Conservation (phyloP, 495 filamentous ascomycete genomes). For the Penicillium macrosclerotiorum region DNA sequence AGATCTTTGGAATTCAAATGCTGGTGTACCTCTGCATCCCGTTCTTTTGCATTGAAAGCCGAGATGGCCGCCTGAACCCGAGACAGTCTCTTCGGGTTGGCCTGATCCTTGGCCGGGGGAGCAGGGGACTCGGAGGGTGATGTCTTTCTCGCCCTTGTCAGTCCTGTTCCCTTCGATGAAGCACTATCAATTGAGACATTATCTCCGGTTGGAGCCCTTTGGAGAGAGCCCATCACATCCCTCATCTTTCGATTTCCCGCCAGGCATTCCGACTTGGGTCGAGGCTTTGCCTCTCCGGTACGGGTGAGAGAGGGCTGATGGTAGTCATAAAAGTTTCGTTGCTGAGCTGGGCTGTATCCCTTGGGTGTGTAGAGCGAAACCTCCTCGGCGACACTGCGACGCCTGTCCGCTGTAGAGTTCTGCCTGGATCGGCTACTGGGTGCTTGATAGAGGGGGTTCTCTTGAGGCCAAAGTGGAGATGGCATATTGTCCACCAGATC, state of each 20-base stretch:
- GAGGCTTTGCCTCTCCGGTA: conserved; percentile 32
- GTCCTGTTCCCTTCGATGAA: conserved; percentile 18
- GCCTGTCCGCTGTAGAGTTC: conserved; percentile 35
- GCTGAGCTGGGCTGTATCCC: conserved; percentile 62
- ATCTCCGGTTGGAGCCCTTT: conserved; percentile 27
- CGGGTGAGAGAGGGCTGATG: conserved; percentile 54
- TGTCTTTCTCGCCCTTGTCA: conserved; percentile 18
- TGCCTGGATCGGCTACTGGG: conserved; percentile 21
- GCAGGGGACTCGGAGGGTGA: conserved; percentile 23
- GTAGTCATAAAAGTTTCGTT: conserved; percentile 61
- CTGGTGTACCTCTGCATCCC: conserved; percentile 40
- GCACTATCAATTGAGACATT: conserved; percentile 11
- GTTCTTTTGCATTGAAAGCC: conserved; percentile 53
- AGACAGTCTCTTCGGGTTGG: conserved; percentile 41
- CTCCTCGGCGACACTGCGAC: conserved; percentile 52
- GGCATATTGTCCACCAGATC: conserved; percentile 47
- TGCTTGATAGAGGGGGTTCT: conserved; percentile 47
- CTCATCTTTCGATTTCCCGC: conserved; percentile 36
- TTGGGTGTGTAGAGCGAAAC: conserved; percentile 60
- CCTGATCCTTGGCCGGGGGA: conserved; percentile 17
- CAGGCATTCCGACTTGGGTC: conserved; percentile 56
- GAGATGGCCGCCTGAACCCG: conserved; percentile 68
- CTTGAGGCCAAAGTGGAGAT: conserved; percentile 79
- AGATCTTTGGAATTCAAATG: conserved; percentile 46
- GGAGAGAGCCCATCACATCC: conserved; percentile 30